Evolutionary conservation across 2,329 filamentous ascomycete genomes (phyloP), one percentile per base, ranked within the genome.

Genomic region (Fusarium dlaminii): DNA sequence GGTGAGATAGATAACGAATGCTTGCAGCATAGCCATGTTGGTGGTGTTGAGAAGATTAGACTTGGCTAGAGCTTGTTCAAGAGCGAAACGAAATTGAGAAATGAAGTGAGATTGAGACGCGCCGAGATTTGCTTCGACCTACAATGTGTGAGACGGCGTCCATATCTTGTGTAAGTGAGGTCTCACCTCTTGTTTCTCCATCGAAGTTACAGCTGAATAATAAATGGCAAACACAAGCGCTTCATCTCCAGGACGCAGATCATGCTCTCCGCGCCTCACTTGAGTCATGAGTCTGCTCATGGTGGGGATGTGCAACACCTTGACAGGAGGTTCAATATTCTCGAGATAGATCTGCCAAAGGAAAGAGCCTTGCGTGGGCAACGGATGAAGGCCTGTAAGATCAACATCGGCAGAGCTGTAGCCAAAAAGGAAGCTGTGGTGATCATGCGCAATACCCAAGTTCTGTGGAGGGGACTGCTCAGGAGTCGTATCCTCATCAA

Each of bases 261-360:
- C 58, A n/a, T 75, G 72, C 30, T 73, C 72, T 17, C 66, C 72
- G 1, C 61, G 61, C 36, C 68, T 70, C 30, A 73, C 63, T n/a
- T 67, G 63, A 22, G 59, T 57, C 65, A 75, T 73, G 34, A 75
- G 69, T 17, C 58, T 70, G 24, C 48, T 66, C 72, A 75, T 75
- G 12, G 72, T 75, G 2, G 72, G 72, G n/a, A 75, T 56, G 30
- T 75, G 72, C 22, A 75, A 15, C 12, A 75, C 69, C 49, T 75
- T 75, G 37, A 75, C 48, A 22, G 75, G 29, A 27, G 72, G 72
- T 43, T 75, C 72, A 32, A 75, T 51, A 37, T 75, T 75, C 61
- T 75, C 72, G 5, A 75, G 65, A 24, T 73, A 75, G 29, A 75
- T 63, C 46, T 75, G 72, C 72, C 72, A 75, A 27, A 75, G 51